Conservation (phyloP, 108 stramenopile species). For the Nannochloropsis oceanica region DNA sequence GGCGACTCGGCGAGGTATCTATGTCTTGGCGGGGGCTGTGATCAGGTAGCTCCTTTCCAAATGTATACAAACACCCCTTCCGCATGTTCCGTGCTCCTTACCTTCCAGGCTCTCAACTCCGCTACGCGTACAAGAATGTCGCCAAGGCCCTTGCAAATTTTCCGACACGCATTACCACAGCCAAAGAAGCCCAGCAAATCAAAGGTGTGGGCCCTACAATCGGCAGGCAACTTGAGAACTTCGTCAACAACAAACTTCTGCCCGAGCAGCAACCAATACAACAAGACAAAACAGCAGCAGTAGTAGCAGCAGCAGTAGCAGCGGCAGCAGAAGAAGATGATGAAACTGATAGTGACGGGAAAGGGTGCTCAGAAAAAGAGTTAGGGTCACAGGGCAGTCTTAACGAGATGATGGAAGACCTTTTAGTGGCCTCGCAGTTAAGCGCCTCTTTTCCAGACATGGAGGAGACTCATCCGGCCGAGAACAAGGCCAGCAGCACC, state of each 20-base stretch:
- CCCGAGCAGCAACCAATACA: neutral
- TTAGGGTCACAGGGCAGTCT: neutral
- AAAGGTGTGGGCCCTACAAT: neutral
- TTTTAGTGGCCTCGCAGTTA: neutral
- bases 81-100: too few relatives aligned
- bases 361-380: neutral
- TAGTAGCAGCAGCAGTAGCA: neutral
- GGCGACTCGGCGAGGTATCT: neutral
- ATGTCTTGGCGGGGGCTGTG: too few relatives aligned
- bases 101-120: neutral
- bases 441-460: neutral
- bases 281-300: neutral
- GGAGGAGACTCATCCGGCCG: neutral
- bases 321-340: too few relatives aligned
- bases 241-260: neutral
- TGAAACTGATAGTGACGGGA: too few relatives aligned
- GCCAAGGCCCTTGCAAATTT: neutral
- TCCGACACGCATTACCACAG: neutral
- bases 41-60: too few relatives aligned
- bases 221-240: neutral
- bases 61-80: too few relatives aligned
- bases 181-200: neutral
- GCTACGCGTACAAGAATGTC: neutral
- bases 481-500: too few relatives aligned
- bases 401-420: neutral